Conservation (phyloP, 1,284 basidiomycete genomes). For the Trichosporon asahii region DNA sequence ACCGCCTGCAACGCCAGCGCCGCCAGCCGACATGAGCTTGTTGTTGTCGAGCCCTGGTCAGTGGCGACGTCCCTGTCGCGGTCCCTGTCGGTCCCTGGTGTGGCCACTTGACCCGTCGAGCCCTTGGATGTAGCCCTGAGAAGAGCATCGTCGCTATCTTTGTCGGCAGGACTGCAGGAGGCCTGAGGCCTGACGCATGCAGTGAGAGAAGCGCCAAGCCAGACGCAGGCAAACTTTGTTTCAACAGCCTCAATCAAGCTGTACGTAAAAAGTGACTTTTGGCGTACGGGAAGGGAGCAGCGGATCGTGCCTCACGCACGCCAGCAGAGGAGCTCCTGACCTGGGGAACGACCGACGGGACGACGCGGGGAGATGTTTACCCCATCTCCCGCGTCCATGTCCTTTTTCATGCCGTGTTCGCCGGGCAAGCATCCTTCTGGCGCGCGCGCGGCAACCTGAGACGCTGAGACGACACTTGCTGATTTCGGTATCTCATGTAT, state of each 20-base stretch:
- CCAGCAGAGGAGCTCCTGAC: background rate
- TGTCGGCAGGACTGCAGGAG: background rate
- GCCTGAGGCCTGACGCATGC: background rate
- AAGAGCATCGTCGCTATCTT: background rate
- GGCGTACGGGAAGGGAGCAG: slow-evolving; percentile 7
- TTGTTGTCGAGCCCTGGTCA: background rate
- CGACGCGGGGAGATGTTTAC: slow-evolving; percentile 6
- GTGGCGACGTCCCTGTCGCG: background rate
- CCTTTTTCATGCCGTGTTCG: slow-evolving; percentile 3
- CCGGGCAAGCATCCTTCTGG: background rate
- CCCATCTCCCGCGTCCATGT: slow-evolving; percentile 4
- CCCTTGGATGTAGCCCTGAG: background rate
- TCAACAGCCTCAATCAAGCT: background rate
- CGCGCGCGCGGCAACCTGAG: background rate
- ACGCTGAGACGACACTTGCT: background rate
- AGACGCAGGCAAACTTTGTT: background rate
- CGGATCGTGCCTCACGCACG: slow-evolving; percentile 5
- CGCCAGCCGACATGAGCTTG: background rate
- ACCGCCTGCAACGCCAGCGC: background rate
- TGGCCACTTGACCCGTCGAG: background rate
- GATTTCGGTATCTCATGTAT: background rate
- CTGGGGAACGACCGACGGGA: slow-evolving; percentile 2
- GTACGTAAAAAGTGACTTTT: background rate
- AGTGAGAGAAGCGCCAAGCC: background rate
- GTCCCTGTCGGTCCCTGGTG: background rate